phyloP scores from a whole-genome alignment of 164 flowering plant genomes.

The Berberis vulgaris region DNA sequence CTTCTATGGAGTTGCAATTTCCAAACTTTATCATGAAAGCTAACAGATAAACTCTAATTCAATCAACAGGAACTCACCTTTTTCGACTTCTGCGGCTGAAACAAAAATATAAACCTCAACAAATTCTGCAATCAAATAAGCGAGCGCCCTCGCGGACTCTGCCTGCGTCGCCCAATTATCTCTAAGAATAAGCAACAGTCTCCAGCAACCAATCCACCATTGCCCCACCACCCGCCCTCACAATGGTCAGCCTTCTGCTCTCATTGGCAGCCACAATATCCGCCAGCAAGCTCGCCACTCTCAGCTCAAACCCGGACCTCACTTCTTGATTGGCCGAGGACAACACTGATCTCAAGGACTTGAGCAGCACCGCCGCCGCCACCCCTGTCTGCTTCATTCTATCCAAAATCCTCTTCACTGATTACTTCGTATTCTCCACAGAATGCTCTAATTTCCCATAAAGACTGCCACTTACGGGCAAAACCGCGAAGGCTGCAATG shows the following conservation, averaged over 20 bases:
- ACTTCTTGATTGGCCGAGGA: constrained; percentile 86
- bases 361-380: constrained; percentile 80
- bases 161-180: constrained; percentile 60
- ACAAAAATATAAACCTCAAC: constrained; percentile 73
- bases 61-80: constrained; percentile 27
- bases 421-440: constrained; percentile 32
- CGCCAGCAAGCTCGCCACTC: constrained; percentile 84
- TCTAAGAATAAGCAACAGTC: constrained; percentile 41
- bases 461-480: neutral
- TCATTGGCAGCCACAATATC: constrained; percentile 81
- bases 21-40: too few species aligned
- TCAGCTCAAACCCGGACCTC: constrained; percentile 71
- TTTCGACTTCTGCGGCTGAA: constrained; percentile 61
- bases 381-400: constrained; percentile 64
- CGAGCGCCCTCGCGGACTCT: constrained; percentile 88
- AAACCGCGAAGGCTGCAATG: constrained; percentile 15
- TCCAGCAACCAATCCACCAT: constrained; percentile 94
- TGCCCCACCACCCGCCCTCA: constrained; percentile 84
- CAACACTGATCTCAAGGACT: constrained; percentile 74
- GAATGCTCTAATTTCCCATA: constrained; percentile 25
- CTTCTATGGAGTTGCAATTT: too few species aligned
- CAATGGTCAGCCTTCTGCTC: constrained; percentile 67
- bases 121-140: constrained; percentile 78
- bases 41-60: too few species aligned
- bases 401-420: constrained; percentile 29